Evolutionary conservation across 139 green algal species (phyloP).

Genomic region (Astrephomene gubernaculifera): DNA sequence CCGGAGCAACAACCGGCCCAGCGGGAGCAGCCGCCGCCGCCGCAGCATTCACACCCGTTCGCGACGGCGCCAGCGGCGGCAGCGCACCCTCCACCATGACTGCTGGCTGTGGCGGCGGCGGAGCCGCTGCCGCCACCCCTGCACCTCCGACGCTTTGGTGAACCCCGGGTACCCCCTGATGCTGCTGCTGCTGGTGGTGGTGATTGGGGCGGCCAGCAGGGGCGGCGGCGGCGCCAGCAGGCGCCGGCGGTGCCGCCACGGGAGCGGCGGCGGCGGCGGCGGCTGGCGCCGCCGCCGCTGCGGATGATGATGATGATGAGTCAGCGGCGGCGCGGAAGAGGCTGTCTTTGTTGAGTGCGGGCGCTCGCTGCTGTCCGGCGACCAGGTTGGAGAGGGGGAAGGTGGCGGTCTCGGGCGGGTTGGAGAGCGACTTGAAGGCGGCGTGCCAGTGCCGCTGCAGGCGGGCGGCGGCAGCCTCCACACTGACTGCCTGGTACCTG

Average conservation of each 20-base stretch:
- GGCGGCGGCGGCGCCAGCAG: no score
- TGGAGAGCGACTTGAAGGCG: constrained; percentile 13
- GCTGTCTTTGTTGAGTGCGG: background rate
- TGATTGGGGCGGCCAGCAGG: no score
- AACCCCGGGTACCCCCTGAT: no score
- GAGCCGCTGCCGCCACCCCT: background rate
- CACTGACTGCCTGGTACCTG: constrained; percentile 17
- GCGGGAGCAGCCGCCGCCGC: background rate
- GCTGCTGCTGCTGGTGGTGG: no score
- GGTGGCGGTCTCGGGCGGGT: background rate
- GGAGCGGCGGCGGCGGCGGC: background rate
- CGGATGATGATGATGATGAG: background rate
- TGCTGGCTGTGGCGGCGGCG: background rate
- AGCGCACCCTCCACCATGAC: background rate
- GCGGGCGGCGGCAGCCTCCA: background rate
- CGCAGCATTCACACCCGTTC: no score
- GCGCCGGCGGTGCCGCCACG: background rate
- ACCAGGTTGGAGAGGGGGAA: constrained; percentile 28
- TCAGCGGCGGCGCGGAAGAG: constrained; percentile 13
- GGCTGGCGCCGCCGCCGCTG: background rate
- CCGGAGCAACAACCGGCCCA: background rate
- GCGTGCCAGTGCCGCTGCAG: constrained; percentile 16
- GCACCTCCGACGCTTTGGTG: no score
- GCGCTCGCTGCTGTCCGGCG: background rate
- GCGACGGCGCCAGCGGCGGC: no score